Evolutionary conservation across 345 rosid species (phyloP), one percentile per base, ranked within the genome.

Genomic region (Bruguiera sexangula): DNA sequence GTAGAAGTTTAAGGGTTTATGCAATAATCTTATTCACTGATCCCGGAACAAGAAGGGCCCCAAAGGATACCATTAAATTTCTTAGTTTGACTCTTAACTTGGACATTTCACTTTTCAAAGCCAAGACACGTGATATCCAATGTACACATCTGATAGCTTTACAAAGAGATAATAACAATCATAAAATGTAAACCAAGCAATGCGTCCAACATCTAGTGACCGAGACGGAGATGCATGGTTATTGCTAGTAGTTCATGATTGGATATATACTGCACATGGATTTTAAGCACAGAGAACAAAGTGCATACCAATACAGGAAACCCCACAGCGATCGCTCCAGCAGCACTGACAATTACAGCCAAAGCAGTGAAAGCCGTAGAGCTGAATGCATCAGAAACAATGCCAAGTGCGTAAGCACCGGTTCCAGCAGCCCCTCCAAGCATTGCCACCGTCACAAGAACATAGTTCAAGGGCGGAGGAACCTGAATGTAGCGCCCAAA

Each of bases 401-500:
- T 80, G 69, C 98, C 98, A 61, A 96, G 91, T 6, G 94, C 85
- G 80, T 79, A 89, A 71, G 89, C 88, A 73, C 94, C 97, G 64
- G 88, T 90, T 24, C 89, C 99, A 73, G 94, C 83, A 73, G 98
- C 90, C 67, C 95, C 97, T 71, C 99, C 99, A 62, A 96, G 97
- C 98, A 96, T 73, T 2, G 96, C 85, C 72, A 68, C 69, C 15
- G 98, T 96, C 62, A 96, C 98, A 72, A 96, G 85, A 69, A 95
- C 81, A 82, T 92, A 95, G 68, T 86, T 96, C 65, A 86, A 74
- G 0, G 99, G 99, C 2, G 96, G 91, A 2, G 97, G 98, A 58
- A 96, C 93, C 80, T 96, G 99, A 76, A 96, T 88, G 73, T 96
- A 96, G 78, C 86, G 85, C 74, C 96, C 99, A 77, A 92, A 96